phyloP scores from a whole-genome alignment of 140 eudicot species.

The Erigeron philadelphicus region DNA sequence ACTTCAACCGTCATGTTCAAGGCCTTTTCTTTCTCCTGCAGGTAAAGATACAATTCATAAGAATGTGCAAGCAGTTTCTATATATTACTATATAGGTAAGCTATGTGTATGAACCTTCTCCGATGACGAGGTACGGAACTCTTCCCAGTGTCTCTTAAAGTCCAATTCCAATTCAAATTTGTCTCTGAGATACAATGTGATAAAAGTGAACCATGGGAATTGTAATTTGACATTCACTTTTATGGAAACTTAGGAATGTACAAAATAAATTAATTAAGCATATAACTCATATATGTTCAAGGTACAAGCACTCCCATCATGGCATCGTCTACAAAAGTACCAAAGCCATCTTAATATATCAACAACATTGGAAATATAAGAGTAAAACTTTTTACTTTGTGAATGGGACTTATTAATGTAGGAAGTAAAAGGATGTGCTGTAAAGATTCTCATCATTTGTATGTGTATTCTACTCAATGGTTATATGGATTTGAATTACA shows the following conservation, averaged over 20 bases:
- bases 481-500: not conserved
- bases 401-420: not conserved
- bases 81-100: not conserved
- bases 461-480: not conserved
- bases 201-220: slow-evolving; percentile 13
- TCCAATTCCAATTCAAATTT: slow-evolving; percentile 90
- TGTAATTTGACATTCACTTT: not conserved
- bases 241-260: not conserved
- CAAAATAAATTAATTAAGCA: not conserved
- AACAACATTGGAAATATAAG: not conserved
- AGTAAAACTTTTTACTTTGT: slow-evolving; percentile 2
- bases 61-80: not conserved
- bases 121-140: slow-evolving; percentile 82
- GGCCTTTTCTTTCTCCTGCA: slow-evolving; percentile 97
- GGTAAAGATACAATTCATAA: slow-evolving; percentile 28
- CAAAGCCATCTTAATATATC: not conserved
- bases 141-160: slow-evolving; percentile 98
- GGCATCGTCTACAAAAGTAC: not conserved
- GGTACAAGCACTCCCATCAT: not conserved
- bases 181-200: slow-evolving; percentile 48
- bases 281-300: not conserved
- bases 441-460: not conserved
- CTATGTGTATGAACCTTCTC: slow-evolving; percentile 57
- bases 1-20: slow-evolving; percentile 78
- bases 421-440: not conserved